These are phyloP conservation scores for Neobulgaria alba DNA, from an alignment of 2,329 filamentous ascomycete species.

Conservation along the genomic window DNA sequence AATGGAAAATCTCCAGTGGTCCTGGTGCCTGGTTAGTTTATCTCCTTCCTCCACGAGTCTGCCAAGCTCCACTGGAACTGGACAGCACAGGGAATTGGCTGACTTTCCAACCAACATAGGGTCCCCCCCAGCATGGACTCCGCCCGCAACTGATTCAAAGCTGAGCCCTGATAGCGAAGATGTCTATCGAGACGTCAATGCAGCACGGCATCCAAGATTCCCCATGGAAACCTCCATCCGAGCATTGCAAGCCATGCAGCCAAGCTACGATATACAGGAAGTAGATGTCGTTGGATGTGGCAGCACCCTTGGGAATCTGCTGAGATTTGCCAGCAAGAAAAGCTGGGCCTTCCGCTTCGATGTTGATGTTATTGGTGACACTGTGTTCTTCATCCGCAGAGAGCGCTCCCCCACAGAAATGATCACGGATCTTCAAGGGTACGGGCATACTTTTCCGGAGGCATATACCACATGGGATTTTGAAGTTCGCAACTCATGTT, in stretches of 20 bases:
- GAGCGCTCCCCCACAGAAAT: slow-evolving; percentile 51
- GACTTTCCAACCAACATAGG: slow-evolving; percentile 29
- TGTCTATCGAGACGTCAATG: slow-evolving; percentile 35
- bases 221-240: slow-evolving; percentile 35
- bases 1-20: slow-evolving; percentile 31
- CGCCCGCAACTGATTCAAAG: slow-evolving; percentile 26
- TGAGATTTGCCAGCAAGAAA: slow-evolving; percentile 41
- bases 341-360: slow-evolving; percentile 48
- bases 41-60: background rate
- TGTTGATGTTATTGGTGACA: slow-evolving; percentile 45
- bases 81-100: background rate
- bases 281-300: slow-evolving; percentile 52
- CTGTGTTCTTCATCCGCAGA: slow-evolving; percentile 54
- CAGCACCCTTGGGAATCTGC: slow-evolving; percentile 52
- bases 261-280: slow-evolving; percentile 25
- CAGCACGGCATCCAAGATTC: slow-evolving; percentile 32
- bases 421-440: slow-evolving; percentile 48
- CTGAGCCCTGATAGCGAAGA: slow-evolving; percentile 35
- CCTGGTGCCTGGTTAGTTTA: slow-evolving; percentile 35
- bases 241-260: slow-evolving; percentile 32
- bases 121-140: slow-evolving; percentile 42
- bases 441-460: slow-evolving; percentile 59
- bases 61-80: background rate
- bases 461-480: slow-evolving; percentile 55
- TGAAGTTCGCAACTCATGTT: slow-evolving; percentile 43